Base-by-base conservation (phyloP, 2,329 filamentous ascomycete species). In the Xylariaceae sp. region DNA sequence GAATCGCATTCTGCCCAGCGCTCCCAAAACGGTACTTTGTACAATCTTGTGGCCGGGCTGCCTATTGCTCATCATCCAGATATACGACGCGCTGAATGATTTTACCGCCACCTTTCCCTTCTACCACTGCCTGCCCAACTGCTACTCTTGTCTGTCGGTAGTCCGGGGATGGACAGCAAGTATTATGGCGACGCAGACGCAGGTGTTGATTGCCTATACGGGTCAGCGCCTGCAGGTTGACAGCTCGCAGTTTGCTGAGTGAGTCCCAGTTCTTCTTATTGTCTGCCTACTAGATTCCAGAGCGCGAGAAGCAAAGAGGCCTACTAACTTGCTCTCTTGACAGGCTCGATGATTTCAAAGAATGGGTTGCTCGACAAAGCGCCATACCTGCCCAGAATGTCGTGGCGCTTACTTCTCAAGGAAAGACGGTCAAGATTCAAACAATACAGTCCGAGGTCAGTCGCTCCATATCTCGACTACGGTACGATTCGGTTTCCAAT, bases 191-290 rank as follows among this genome's bases (percentile, higher is more conserved):
- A 96, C 96, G 92, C 90, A 91, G 80, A 86, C 94, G 74, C 87
- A 91, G 79, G 88, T 96, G 77, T 91, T 92, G 81, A 88, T 96
- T 73, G 92, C 92, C 83, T 93, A 96, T 79, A 92, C 90, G 76
- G 94, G 94, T 81, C 88, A 92, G 82, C 88, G 89, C 78, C 83
- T 96, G 73, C 83, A 87, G 74, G 84, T 90, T 74, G 91, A 96
- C 78, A 85, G 88, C 65, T 82, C 87, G 63, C 85, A 87, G 72
- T 90, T 94, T 76, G 82, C 84, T 67, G 89, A 88, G 89, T 92
- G 80, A 68, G 86, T 79, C 55, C 60, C 59, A 60, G 16, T 45
- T 36, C 43, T 37, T 44, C n/a, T 41, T 43, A 40, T 23, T 14
- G 36, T 36, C 53, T 53, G 36, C 37, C n/a, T 31, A 7, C 17